phyloP scores from a whole-genome alignment of 1,284 basidiomycete genomes.

The Melanopsichium pennsylvanicum region DNA sequence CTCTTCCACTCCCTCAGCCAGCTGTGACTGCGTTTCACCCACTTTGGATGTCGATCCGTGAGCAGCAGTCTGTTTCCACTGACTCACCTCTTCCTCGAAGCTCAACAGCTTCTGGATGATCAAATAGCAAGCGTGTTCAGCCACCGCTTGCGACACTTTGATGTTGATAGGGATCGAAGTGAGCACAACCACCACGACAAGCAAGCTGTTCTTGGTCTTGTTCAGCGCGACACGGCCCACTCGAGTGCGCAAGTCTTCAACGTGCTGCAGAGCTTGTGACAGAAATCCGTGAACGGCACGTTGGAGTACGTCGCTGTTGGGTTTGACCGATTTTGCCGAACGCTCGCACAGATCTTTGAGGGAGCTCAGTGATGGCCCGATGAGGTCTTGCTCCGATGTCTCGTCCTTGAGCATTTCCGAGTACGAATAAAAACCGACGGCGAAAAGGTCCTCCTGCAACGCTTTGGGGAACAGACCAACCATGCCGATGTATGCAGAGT shows the following conservation, averaged over 20 bases:
- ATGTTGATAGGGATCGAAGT: slow-evolving; percentile 78
- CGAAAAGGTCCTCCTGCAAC: slow-evolving; percentile 77
- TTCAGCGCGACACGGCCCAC: slow-evolving; percentile 78
- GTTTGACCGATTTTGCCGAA: slow-evolving; percentile 55
- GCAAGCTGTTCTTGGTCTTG: slow-evolving; percentile 89
- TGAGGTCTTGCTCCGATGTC: slow-evolving; percentile 49
- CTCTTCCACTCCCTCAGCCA: slow-evolving; percentile 66
- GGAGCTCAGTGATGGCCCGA: slow-evolving; percentile 49
- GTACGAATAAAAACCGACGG: slow-evolving; percentile 82
- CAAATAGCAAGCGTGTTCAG: slow-evolving; percentile 85
- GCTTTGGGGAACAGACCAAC: slow-evolving; percentile 72
- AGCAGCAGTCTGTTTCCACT: slow-evolving; percentile 22
- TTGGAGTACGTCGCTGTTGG: slow-evolving; percentile 65
- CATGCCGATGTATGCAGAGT: slow-evolving; percentile 75
- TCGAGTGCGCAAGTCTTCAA: slow-evolving; percentile 79
- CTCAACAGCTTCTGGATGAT: slow-evolving; percentile 77
- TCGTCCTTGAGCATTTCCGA: slow-evolving; percentile 70
- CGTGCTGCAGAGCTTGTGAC: slow-evolving; percentile 81
- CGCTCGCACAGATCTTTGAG: slow-evolving; percentile 56
- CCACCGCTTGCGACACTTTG: slow-evolving; percentile 76
- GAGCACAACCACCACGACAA: slow-evolving; percentile 84
- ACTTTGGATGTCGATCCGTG: no score
- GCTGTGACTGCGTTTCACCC: slow-evolving; percentile 64
- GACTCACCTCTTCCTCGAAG: slow-evolving; percentile 71
- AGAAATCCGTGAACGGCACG: slow-evolving; percentile 81